Evolutionary conservation across 2,329 filamentous ascomycete genomes (phyloP).

Genomic region (Fusarium tanahbumbuense): DNA sequence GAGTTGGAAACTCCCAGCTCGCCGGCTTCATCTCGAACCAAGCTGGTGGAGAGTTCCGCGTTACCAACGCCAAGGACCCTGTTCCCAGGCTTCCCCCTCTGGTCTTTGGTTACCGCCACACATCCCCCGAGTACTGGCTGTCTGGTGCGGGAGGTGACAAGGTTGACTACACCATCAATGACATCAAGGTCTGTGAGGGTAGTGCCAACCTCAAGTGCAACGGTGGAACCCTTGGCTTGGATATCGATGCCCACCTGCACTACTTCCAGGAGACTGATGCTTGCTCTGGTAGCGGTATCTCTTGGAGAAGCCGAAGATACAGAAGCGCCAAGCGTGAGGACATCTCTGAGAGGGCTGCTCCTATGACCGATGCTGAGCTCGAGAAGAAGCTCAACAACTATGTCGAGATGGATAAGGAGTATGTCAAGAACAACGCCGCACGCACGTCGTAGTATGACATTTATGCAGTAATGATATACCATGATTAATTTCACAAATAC

Average conservation of each 20-base stretch:
- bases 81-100: conserved; percentile 75
- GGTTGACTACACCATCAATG: conserved; percentile 52
- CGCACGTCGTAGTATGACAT: conserved; percentile 6
- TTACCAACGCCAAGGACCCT: conserved; percentile 75
- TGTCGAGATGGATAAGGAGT: conserved; percentile 51
- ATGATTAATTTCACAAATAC: no score
- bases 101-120: conserved; percentile 71
- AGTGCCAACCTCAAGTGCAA: conserved; percentile 62
- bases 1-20: conserved; percentile 69
- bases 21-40: conserved; percentile 66
- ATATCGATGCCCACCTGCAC: conserved; percentile 58
- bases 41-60: conserved; percentile 66
- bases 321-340: conserved; percentile 6
- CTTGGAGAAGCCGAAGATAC: conserved; percentile 43
- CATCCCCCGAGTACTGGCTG: conserved; percentile 77
- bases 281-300: conserved; percentile 50
- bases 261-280: conserved; percentile 61
- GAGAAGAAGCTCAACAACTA: conserved; percentile 53
- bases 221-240: conserved; percentile 59
- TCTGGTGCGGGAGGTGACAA: conserved; percentile 49
- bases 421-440: conserved; percentile 37
- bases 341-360: conserved; percentile 20
- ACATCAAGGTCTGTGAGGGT: conserved; percentile 62
- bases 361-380: conserved; percentile 52
- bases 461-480: conserved; percentile 8